Evolutionary conservation across 148 eudicot genomes (phyloP).

Genomic region (Chenopodium album): DNA sequence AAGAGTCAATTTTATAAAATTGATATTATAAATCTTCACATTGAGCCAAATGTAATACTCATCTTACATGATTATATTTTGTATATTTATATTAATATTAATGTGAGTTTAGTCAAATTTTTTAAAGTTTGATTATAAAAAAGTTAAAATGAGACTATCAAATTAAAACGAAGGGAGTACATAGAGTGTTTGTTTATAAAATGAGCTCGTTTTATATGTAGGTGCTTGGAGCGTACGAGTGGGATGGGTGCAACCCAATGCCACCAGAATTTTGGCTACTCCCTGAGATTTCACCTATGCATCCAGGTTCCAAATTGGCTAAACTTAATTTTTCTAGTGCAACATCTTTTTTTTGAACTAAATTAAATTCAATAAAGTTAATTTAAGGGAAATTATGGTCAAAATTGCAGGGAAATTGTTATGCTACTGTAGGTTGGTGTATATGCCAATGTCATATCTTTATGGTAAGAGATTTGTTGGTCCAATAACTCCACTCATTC

Average conservation of each 20-base stretch:
- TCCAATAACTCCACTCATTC: slow-evolving; percentile 37
- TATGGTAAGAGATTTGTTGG: slow-evolving; percentile 72
- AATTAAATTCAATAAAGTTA: no score
- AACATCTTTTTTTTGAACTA: no score
- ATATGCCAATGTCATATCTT: slow-evolving; percentile 71
- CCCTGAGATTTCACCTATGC: slow-evolving; percentile 51
- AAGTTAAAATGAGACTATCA: no score
- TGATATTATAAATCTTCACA: no score
- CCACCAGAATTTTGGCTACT: slow-evolving; percentile 74
- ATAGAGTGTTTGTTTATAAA: background rate
- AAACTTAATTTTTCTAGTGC: background rate
- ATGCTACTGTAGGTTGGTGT: slow-evolving; percentile 60
- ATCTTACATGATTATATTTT: no score
- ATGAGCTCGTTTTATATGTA: background rate
- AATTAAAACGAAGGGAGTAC: no score
- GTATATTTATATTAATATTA: no score
- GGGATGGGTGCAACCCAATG: slow-evolving; percentile 69
- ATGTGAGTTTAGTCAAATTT: no score
- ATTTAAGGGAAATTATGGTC: background rate
- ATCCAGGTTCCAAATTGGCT: slow-evolving; percentile 41
- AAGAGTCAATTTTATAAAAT: no score
- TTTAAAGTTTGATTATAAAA: no score
- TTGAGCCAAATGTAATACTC: no score
- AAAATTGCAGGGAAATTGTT: slow-evolving; percentile 50
- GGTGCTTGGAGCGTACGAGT: slow-evolving; percentile 66